These are phyloP conservation scores for Trametes cingulata DNA, from an alignment of 768 basidiomycete genomes.

Conservation along the genomic window DNA sequence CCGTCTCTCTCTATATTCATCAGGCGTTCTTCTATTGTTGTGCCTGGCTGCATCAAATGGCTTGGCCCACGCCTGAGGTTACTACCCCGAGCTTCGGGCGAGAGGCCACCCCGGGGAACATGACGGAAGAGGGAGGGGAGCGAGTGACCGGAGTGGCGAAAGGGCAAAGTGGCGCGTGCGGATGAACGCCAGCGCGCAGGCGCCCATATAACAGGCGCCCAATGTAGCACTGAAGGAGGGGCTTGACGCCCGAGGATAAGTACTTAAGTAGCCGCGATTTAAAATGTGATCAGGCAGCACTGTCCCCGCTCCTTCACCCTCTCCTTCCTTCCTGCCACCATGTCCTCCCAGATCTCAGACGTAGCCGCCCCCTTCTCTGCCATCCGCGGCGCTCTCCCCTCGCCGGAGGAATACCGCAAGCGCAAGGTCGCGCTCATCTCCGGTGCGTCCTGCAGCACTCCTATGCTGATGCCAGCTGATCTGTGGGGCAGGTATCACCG, in stretches of 20 bases:
- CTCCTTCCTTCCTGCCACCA: slow-evolving; percentile 22
- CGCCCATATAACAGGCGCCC: background rate
- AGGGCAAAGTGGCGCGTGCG: background rate
- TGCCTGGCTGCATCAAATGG: no score
- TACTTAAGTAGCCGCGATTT: background rate
- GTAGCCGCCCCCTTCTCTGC: slow-evolving; percentile 33
- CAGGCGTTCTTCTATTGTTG: no score
- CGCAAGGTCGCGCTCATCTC: slow-evolving; percentile 94
- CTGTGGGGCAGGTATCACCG: slow-evolving; percentile 74
- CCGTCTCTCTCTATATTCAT: no score
- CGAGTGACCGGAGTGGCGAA: background rate
- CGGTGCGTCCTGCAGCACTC: slow-evolving; percentile 46
- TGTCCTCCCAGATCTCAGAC: slow-evolving; percentile 39
- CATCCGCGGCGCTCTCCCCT: slow-evolving; percentile 54
- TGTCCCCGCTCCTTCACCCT: background rate
- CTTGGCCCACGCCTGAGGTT: no score
- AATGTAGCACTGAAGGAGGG: no score
- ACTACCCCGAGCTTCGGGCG: no score
- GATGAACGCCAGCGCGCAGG: background rate
- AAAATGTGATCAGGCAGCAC: slow-evolving; percentile 8
- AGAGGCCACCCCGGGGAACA: no score
- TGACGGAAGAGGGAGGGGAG: no score
- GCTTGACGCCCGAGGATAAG: background rate
- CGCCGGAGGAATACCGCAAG: slow-evolving; percentile 81
- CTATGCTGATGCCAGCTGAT: slow-evolving; percentile 12